Evolutionary conservation across 2,329 filamentous ascomycete genomes (phyloP).

Genomic region (Calonectria henricotiae): DNA sequence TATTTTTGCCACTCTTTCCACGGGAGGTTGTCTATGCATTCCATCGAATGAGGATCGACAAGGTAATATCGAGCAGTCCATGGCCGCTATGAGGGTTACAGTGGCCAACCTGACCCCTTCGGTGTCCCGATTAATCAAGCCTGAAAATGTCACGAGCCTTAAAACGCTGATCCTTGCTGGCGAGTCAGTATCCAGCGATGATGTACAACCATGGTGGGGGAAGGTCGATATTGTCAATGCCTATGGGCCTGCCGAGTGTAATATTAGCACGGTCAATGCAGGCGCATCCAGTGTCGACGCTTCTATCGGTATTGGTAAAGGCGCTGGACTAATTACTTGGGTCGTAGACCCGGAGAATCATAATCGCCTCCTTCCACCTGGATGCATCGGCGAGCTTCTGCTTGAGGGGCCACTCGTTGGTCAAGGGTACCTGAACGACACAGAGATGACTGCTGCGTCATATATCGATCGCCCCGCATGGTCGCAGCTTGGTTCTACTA

Average conservation of each 20-base stretch:
- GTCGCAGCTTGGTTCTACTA: conserved; percentile 41
- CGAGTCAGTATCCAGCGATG: conserved; percentile 23
- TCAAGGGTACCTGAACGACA: conserved; percentile 65
- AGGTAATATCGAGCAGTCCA: conserved; percentile 8
- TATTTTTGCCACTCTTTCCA: conserved; percentile 58
- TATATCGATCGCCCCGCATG: conserved; percentile 60
- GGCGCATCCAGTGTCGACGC: not conserved
- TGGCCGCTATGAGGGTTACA: conserved; percentile 19
- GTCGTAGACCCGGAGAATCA: conserved; percentile 48
- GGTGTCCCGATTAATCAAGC: conserved; percentile 23
- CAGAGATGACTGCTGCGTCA: conserved; percentile 51
- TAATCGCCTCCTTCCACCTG: conserved; percentile 48
- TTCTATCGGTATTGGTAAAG: conserved; percentile 25
- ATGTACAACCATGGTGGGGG: conserved; percentile 25
- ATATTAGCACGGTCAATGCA: conserved; percentile 28
- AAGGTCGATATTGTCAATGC: conserved; percentile 24
- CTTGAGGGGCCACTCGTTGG: conserved; percentile 65
- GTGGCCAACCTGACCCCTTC: conserved; percentile 35
- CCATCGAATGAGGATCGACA: conserved; percentile 35
- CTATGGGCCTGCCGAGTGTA: conserved; percentile 37
- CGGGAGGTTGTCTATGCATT: conserved; percentile 54
- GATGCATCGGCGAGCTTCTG: conserved; percentile 63
- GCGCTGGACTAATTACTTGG: conserved; percentile 39
- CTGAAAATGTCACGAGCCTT: conserved; percentile 19
- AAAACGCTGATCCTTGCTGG: conserved; percentile 37